Base-by-base conservation (phyloP, 1,284 basidiomycete species). In the Sutorius eximius region DNA sequence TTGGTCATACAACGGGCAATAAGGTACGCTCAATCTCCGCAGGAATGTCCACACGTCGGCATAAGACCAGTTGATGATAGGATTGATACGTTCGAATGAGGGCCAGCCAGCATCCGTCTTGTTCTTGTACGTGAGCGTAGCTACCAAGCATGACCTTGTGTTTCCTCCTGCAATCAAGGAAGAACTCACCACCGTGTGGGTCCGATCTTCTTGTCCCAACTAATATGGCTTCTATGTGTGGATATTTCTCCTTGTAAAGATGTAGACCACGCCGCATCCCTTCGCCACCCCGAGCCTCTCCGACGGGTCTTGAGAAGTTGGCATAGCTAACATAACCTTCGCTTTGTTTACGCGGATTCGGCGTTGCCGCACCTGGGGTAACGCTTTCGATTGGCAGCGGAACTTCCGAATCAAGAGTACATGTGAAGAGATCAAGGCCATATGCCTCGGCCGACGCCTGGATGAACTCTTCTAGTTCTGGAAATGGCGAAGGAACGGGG, bases 51-150 rank as follows among this genome's bases (percentile, higher is more conserved):
- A 99, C 2, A 99, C 84, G 58, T 97, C 86, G 2, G 74, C 68
- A 72, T 99, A 99, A 0, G 83, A 78, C 96, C 96, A 99, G 68
- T 98, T 89, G 48, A 99, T 89, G 63, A 99, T 92, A 0, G 97
- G 96, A 69, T 99, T 96, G 29, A 99, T 85, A 20, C 96, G 85
- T 67, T 95, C 88, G 56, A 96, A 93, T 4, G 74, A 69, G 5
- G 96, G 95, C 96, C 96, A 99, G 50, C 82, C 89, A 0, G 82
- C 73, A 71, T 98, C 95, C 7, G 93, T 96, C 61, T 83, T 87
- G 60, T 88, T 89, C 45, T 86, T 80, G 59, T 84, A 81, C 0
- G 83, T 79, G 43, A 96, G 81, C 32, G 76, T 85, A 9, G 82
- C 88, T 90, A 58, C 30, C 24, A 47, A 47, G 58, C 46, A 38